These are phyloP conservation scores for Lentinula lateritia DNA, from an alignment of 768 basidiomycete genomes.

Conservation along the genomic window DNA sequence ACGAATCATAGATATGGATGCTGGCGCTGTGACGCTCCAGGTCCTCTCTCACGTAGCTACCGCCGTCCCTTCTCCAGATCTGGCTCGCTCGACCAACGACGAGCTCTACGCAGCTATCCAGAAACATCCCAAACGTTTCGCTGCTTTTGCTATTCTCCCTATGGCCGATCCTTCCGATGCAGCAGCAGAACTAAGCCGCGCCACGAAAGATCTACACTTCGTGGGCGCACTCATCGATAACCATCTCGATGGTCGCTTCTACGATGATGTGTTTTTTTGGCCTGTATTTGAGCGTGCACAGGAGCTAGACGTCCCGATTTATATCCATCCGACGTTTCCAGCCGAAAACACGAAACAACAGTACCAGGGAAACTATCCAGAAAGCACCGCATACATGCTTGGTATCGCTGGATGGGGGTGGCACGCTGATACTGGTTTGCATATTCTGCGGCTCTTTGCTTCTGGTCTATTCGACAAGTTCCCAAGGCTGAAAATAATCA, in stretches of 20 bases:
- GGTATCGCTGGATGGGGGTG: constrained; percentile 3
- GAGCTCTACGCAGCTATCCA: not conserved
- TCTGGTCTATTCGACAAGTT: not conserved
- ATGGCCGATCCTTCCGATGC: not conserved
- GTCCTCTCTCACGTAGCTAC: not conserved
- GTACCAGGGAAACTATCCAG: constrained; percentile 1
- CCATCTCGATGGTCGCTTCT: constrained; percentile 1
- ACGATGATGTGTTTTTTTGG: constrained; percentile 2
- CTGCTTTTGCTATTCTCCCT: not conserved
- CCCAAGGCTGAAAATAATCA: not conserved
- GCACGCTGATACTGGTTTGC: constrained; percentile 1
- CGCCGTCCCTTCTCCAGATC: not conserved
- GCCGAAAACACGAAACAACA: not conserved
- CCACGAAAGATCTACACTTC: not conserved
- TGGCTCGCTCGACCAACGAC: not conserved
- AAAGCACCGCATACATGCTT: not conserved
- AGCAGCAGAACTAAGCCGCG: not conserved
- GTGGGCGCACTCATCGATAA: constrained; percentile 3
- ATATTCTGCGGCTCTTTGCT: not conserved
- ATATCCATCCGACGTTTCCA: not conserved
- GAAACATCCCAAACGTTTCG: not conserved
- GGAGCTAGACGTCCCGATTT: constrained; percentile 1
- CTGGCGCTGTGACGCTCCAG: not conserved
- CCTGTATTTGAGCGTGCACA: constrained; percentile 3
- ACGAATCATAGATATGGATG: not conserved